These are phyloP conservation scores for Pseudozyma tsukubaensis DNA, from an alignment of 1,284 basidiomycete genomes.

Conservation along the genomic window DNA sequence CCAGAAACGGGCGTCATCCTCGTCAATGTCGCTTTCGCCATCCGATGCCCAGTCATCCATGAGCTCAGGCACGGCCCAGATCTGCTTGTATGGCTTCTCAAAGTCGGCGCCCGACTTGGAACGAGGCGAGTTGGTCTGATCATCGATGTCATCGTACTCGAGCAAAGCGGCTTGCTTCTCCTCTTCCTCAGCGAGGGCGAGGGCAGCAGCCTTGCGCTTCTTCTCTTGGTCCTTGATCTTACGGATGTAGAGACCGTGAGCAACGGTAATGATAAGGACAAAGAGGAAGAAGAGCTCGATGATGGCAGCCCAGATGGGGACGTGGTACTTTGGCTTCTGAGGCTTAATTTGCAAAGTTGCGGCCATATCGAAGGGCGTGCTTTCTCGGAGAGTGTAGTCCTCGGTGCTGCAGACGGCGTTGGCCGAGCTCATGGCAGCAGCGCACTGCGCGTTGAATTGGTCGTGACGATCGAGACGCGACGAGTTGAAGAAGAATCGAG, in stretches of 20 bases:
- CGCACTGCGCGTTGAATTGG: constrained; percentile 48
- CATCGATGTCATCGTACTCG: constrained; percentile 33
- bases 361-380: constrained; percentile 44
- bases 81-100: constrained; percentile 48
- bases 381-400: constrained; percentile 45
- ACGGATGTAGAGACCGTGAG: constrained; percentile 47
- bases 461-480: constrained; percentile 40
- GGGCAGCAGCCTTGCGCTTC: constrained; percentile 36
- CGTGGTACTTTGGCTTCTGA: constrained; percentile 24
- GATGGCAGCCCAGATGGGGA: constrained; percentile 46
- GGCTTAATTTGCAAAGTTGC: constrained; percentile 23
- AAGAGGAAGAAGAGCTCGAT: constrained; percentile 38
- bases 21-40: constrained; percentile 42
- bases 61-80: constrained; percentile 51
- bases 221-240: constrained; percentile 44
- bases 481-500: constrained; percentile 64
- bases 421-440: constrained; percentile 19
- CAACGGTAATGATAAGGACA: constrained; percentile 42
- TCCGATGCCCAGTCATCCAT: constrained; percentile 49
- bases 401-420: constrained; percentile 55
- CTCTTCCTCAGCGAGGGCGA: constrained; percentile 30
- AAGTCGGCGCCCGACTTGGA: constrained; percentile 35
- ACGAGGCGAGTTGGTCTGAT: constrained; percentile 24
- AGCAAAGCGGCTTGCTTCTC: constrained; percentile 17
- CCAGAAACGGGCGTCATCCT: constrained; percentile 52